These are phyloP conservation scores for Potentilla sterilis DNA, from an alignment of 306 rosid species.

Conservation along the genomic window DNA sequence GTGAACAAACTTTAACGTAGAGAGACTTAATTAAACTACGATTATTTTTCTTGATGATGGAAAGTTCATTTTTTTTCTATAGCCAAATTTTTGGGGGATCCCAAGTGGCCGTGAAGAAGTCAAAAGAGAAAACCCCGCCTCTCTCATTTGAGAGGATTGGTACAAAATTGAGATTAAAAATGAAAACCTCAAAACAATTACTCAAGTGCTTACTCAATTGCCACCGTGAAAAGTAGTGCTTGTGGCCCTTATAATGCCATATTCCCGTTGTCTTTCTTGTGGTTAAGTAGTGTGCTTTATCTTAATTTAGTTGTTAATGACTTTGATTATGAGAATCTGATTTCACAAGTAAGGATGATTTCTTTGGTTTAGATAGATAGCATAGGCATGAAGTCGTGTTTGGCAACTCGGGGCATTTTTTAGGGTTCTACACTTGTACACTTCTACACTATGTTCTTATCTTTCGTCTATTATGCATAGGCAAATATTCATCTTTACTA, in stretches of 20 bases:
- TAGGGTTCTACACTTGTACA: background rate
- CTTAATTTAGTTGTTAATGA: constrained; percentile 15
- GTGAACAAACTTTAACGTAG: constrained; percentile 40
- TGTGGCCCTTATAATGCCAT: constrained; percentile 57
- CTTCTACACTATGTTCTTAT: too few species aligned
- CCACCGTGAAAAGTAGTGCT: constrained; percentile 48
- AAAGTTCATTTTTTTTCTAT: constrained; percentile 21
- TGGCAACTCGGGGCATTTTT: constrained; percentile 16
- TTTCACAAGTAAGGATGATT: constrained; percentile 28
- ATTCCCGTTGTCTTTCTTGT: constrained; percentile 63
- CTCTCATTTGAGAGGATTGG: constrained; percentile 28
- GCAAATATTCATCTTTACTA: too few species aligned
- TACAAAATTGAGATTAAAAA: constrained; percentile 23
- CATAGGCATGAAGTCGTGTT: constrained; percentile 21
- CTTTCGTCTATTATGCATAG: too few species aligned
- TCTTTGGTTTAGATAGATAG: constrained; percentile 19
- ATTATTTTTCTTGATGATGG: background rate
- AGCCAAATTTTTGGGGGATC: constrained; percentile 25
- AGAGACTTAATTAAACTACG: constrained; percentile 4
- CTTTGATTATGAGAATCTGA: constrained; percentile 30
- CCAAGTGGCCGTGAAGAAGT: constrained; percentile 30
- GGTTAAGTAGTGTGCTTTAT: constrained; percentile 34
- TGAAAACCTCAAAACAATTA: constrained; percentile 35
- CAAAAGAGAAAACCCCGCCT: constrained; percentile 23
- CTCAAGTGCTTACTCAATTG: constrained; percentile 56